phyloP scores from a whole-genome alignment of 371 early-diverging fungal genomes.

The Mucor racemosus region DNA sequence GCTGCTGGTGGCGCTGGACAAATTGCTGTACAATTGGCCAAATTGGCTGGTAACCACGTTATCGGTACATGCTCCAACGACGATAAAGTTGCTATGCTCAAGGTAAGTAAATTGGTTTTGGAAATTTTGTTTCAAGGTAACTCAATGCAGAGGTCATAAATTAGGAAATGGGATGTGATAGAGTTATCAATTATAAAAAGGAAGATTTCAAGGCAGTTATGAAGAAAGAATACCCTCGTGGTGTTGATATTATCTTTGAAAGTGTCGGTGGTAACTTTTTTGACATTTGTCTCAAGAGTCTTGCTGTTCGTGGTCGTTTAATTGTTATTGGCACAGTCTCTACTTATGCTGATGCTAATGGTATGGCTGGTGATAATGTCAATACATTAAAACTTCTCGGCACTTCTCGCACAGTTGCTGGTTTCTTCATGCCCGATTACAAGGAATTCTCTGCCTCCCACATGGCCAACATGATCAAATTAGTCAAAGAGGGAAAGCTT shows the following conservation, averaged over 20 bases:
- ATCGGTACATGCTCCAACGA: constrained; percentile 59
- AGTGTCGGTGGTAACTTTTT: constrained; percentile 67
- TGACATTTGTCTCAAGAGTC: constrained; percentile 46
- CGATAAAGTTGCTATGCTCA: constrained; percentile 49
- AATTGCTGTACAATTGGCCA: constrained; percentile 57
- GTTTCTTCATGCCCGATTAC: constrained; percentile 61
- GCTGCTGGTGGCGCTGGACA: constrained; percentile 61
- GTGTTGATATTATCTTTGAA: constrained; percentile 67
- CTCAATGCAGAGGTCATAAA: neutral
- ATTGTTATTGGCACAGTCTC: constrained; percentile 65
- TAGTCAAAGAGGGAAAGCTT: constrained; percentile 41
- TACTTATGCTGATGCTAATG: constrained; percentile 40
- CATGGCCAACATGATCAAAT: constrained; percentile 40
- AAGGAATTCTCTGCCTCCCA: constrained; percentile 29
- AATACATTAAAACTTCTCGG: constrained; percentile 53
- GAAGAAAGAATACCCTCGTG: constrained; percentile 58
- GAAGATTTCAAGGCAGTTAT: constrained; percentile 56
- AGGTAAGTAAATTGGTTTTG: constrained; percentile 18
- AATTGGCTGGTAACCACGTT: constrained; percentile 54
- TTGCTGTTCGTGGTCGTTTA: constrained; percentile 60
- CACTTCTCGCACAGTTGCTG: constrained; percentile 59
- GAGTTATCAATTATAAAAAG: constrained; percentile 56
- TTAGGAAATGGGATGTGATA: constrained; percentile 44
- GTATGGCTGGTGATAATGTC: constrained; percentile 52
- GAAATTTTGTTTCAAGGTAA: neutral